A percentile compares a stretch with the other conserved stretches of the same genome.
Conservation (phyloP, 108 stramenopile genomes). For the Conticribra guillardii region DNA sequence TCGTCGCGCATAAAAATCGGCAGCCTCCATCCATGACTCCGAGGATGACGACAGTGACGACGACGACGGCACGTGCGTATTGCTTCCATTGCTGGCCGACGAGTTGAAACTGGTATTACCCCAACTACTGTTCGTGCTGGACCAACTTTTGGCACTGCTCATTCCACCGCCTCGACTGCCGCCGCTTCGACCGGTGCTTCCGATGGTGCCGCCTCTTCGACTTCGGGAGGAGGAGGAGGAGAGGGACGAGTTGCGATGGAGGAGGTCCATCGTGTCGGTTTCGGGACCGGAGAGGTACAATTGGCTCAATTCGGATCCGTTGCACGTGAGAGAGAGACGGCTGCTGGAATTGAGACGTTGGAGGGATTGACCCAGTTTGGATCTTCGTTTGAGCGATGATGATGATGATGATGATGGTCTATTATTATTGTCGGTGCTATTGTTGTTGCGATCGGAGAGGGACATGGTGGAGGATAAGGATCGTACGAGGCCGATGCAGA, state of each 20-base stretch:
- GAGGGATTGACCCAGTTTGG: constrained; percentile 13
- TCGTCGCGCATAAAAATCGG: constrained; percentile 18
- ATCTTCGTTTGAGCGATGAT: background rate
- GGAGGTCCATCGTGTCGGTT: constrained; percentile 2
- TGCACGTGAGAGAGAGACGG: constrained; percentile 22
- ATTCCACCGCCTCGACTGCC: background rate
- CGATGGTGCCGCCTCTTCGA: background rate
- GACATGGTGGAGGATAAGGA: background rate
- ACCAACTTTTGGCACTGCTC: background rate
- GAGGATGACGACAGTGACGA: too few relatives aligned
- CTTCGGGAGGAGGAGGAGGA: background rate
- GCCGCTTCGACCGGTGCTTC: background rate
- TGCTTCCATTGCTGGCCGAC: background rate
- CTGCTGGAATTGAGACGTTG: constrained; percentile 15
- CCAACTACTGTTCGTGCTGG: background rate
- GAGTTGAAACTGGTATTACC: background rate
- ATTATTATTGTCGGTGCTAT: background rate
- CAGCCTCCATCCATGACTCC: constrained; percentile 24
- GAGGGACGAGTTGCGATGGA: too few relatives aligned
- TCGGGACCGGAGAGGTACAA: constrained; percentile 35
- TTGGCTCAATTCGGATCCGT: constrained; percentile 32
- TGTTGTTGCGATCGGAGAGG: background rate
- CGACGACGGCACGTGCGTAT: too few relatives aligned
- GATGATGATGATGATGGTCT: constrained; percentile 6
- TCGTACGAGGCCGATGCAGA: background rate